Conservation (phyloP, 768 basidiomycete species). For the Collybia sordida region DNA sequence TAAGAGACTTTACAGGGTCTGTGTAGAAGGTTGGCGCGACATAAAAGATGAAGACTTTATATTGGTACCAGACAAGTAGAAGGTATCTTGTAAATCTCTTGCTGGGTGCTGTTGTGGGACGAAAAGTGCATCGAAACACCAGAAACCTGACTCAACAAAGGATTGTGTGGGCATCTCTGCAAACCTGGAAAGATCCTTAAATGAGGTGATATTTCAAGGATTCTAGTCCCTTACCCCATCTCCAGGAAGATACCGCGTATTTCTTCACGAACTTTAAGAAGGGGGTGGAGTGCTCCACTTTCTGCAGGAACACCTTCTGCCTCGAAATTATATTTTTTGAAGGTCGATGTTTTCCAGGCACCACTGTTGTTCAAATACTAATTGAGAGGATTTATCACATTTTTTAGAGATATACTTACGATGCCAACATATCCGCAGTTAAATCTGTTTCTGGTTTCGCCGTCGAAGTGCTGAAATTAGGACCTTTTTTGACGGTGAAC, state of each 20-base stretch:
- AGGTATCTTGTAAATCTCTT: constrained; percentile 96
- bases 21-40: not conserved
- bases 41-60: constrained; percentile 3
- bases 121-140: constrained; percentile 98
- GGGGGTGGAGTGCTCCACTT: constrained; percentile 92
- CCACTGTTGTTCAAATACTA: constrained; percentile 52
- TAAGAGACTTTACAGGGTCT: constrained; percentile 80
- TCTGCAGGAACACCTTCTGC: constrained; percentile 89
- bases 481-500: constrained; percentile 87
- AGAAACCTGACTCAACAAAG: constrained; percentile 97
- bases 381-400: constrained; percentile 1
- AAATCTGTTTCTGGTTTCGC: constrained; percentile 95
- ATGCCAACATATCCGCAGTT: constrained; percentile 91
- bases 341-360: constrained; percentile 88
- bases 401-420: constrained; percentile 49
- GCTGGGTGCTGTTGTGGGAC: constrained; percentile 99
- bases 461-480: constrained; percentile 85
- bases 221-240: constrained; percentile 76
- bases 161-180: constrained; percentile 97
- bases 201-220: no score
- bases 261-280: constrained; percentile 97
- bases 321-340: constrained; percentile 99
- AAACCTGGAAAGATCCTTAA: constrained; percentile 54
- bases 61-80: constrained; percentile 85
- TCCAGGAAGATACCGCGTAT: constrained; percentile 97